phyloP scores from a whole-genome alignment of 305 asterid species.

The Fraxinus xanthoxyloides region DNA sequence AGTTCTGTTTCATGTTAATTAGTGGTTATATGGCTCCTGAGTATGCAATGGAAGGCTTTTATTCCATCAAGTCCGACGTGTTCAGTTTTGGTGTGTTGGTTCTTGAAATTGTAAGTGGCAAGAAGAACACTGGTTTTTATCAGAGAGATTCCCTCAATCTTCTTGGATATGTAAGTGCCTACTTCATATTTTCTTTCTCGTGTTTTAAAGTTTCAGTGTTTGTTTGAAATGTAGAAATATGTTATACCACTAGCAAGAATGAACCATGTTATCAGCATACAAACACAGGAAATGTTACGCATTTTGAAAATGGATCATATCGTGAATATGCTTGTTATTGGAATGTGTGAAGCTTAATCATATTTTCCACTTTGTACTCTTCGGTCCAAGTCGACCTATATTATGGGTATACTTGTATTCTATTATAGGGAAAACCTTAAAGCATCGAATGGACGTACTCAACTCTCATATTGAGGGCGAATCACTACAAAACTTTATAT shows the following conservation, averaged over 20 bases:
- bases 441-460: neutral
- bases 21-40: constrained; percentile 57
- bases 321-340: neutral
- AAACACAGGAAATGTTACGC: neutral
- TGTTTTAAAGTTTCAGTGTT: neutral
- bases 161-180: constrained; percentile 35
- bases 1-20: neutral
- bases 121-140: constrained; percentile 42
- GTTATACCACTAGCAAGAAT: neutral
- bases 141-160: constrained; percentile 33
- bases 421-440: neutral
- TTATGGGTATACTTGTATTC: neutral
- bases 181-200: neutral
- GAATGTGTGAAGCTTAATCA: neutral
- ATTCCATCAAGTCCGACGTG: constrained; percentile 43
- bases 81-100: constrained; percentile 46
- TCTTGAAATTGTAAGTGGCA: constrained; percentile 51
- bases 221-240: neutral
- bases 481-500: neutral
- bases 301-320: neutral
- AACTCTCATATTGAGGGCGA: neutral
- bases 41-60: constrained; percentile 41
- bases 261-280: neutral
- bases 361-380: neutral
- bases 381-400: neutral